Evolutionary conservation across 148 eudicot species (phyloP).

Genomic region (Beta vulgaris): DNA sequence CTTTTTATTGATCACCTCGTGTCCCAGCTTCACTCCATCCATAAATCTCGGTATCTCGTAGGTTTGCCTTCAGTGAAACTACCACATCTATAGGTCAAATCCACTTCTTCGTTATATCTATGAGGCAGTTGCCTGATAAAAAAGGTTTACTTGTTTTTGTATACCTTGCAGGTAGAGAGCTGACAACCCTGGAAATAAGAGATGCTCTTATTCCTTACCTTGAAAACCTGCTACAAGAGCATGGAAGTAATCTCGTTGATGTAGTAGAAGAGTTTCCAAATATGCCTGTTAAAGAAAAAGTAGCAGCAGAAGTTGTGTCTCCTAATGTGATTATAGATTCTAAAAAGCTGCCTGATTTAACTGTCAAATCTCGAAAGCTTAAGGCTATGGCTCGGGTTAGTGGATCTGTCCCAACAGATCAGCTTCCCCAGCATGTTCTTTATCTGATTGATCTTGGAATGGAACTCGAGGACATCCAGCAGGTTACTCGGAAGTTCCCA

Average conservation of each 20-base stretch:
- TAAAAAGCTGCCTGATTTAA: conserved; percentile 37
- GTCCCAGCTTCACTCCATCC: conserved; percentile 67
- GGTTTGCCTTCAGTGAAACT: conserved; percentile 47
- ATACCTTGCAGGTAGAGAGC: conserved; percentile 64
- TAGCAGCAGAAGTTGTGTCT: conserved; percentile 32
- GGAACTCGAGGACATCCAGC: conserved; percentile 59
- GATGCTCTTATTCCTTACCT: conserved; percentile 78
- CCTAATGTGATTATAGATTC: conserved; percentile 31
- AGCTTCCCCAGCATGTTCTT: conserved; percentile 59
- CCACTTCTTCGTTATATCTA: background rate
- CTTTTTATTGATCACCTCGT: conserved; percentile 79
- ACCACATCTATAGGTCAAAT: conserved; percentile 2
- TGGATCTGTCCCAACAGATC: conserved; percentile 44
- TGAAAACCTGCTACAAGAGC: conserved; percentile 56
- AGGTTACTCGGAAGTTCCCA: conserved; percentile 64
- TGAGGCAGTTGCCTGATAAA: background rate
- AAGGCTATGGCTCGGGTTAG: conserved; percentile 60
- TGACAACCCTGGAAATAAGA: conserved; percentile 82
- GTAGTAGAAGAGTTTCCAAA: conserved; percentile 65
- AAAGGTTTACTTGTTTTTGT: conserved; percentile 15
- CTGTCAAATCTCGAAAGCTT: conserved; percentile 29
- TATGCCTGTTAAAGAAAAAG: conserved; percentile 43
- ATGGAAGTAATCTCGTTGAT: conserved; percentile 49
- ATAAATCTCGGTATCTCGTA: conserved; percentile 75
- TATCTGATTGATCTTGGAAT: conserved; percentile 80